Evolutionary conservation across 768 basidiomycete genomes (phyloP).

Genomic region (Xerocomellus intermedius): DNA sequence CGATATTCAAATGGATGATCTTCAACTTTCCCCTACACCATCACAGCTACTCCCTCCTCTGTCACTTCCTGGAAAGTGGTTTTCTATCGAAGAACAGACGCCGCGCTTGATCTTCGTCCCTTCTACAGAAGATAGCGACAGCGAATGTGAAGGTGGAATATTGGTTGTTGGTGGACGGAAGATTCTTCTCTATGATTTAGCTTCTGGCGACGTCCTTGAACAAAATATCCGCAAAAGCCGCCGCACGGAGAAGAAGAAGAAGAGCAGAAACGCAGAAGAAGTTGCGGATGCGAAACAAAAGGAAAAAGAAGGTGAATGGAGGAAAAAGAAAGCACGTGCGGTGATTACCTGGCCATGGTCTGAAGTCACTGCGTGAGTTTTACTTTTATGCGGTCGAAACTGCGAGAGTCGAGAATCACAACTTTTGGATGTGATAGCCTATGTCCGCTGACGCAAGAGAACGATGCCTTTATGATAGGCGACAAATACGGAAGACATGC

Average conservation of each 20-base stretch:
- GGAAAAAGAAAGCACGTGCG: slow-evolving; percentile 53
- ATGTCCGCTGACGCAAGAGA: slow-evolving; percentile 47
- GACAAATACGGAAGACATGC: slow-evolving; percentile 72
- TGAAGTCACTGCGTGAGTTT: slow-evolving; percentile 63
- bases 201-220: slow-evolving; percentile 44
- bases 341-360: slow-evolving; percentile 75
- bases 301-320: slow-evolving; percentile 53
- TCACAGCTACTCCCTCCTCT: slow-evolving; percentile 51
- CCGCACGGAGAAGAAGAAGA: slow-evolving; percentile 50
- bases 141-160: slow-evolving; percentile 58
- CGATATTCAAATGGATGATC: slow-evolving; percentile 47
- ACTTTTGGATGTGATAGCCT: slow-evolving; percentile 37
- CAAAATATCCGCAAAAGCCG: slow-evolving; percentile 57
- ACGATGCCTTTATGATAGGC: slow-evolving; percentile 56
- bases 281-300: slow-evolving; percentile 50
- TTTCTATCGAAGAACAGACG: slow-evolving; percentile 38
- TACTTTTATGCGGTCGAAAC: background rate
- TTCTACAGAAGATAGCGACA: slow-evolving; percentile 20
- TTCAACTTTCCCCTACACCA: slow-evolving; percentile 48
- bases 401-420: background rate
- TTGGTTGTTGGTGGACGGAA: slow-evolving; percentile 68
- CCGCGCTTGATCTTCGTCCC: slow-evolving; percentile 42
- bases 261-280: slow-evolving; percentile 43
- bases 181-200: slow-evolving; percentile 60
- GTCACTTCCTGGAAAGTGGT: slow-evolving; percentile 46